These are phyloP conservation scores for Phaseolus coccineus DNA, from an alignment of 331 rosid species.

Conservation along the genomic window DNA sequence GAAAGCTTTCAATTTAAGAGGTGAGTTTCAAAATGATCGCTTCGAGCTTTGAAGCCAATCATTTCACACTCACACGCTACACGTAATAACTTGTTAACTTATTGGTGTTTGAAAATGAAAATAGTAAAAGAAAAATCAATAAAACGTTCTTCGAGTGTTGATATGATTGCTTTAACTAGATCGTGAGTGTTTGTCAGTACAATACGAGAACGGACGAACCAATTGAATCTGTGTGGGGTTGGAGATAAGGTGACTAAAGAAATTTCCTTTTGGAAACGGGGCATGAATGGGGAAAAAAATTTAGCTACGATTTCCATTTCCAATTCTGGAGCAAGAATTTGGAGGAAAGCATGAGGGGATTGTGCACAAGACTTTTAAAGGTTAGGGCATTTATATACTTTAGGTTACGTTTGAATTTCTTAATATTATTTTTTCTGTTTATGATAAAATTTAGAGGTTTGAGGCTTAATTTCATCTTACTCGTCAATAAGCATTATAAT, in stretches of 20 bases:
- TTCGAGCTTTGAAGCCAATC: background rate
- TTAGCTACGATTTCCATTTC: background rate
- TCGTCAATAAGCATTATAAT: background rate
- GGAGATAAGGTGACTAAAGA: slow-evolving; percentile 22
- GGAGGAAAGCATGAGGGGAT: background rate
- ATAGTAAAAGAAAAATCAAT: background rate
- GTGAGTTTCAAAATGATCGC: slow-evolving; percentile 13
- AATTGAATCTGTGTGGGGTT: slow-evolving; percentile 41
- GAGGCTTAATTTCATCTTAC: background rate
- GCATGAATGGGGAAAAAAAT: background rate
- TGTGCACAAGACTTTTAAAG: background rate
- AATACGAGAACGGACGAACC: slow-evolving; percentile 4
- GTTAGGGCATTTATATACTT: background rate
- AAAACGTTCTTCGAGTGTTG: background rate
- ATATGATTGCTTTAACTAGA: slow-evolving; percentile 37
- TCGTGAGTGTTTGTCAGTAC: background rate
- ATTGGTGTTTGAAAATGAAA: background rate
- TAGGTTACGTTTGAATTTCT: background rate
- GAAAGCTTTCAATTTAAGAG: background rate
- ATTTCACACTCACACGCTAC: background rate
- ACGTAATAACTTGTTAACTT: background rate
- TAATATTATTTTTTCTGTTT: background rate
- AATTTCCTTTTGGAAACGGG: slow-evolving; percentile 14
- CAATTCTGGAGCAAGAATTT: slow-evolving; percentile 8
- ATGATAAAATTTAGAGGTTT: background rate